Conservation (phyloP, 2,329 filamentous ascomycete genomes). For the Aureobasidium uvarum region DNA sequence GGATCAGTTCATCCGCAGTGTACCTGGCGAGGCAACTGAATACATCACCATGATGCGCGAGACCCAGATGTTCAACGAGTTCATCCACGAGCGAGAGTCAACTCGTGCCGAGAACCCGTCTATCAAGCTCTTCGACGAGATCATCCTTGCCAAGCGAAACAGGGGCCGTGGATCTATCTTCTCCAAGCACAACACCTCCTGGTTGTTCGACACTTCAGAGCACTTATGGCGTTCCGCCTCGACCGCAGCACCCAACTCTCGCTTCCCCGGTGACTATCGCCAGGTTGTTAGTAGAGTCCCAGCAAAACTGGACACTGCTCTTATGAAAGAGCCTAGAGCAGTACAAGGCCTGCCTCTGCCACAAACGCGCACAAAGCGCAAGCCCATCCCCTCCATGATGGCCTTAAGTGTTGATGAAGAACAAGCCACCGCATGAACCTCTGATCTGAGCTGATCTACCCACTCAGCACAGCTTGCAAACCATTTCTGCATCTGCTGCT, state of each 20-base stretch:
- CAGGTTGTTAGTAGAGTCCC: conserved; percentile 62
- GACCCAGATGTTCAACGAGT: conserved; percentile 75
- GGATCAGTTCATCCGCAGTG: conserved; percentile 63
- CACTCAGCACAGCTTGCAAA: not conserved
- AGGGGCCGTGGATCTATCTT: conserved; percentile 65
- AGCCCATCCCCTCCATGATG: conserved; percentile 49
- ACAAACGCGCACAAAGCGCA: conserved; percentile 49
- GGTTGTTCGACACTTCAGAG: conserved; percentile 69
- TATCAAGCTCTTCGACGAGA: conserved; percentile 78
- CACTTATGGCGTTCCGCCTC: conserved; percentile 73
- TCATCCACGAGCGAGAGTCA: conserved; percentile 76
- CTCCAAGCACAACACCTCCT: conserved; percentile 60
- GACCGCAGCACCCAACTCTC: conserved; percentile 55
- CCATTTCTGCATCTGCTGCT: not conserved
- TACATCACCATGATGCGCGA: conserved; percentile 63
- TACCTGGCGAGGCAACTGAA: conserved; percentile 63
- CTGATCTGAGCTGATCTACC: not conserved
- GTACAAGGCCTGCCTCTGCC: conserved; percentile 80
- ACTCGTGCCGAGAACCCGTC: conserved; percentile 60
- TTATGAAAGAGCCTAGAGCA: conserved; percentile 89
- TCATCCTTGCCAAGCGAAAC: conserved; percentile 75
- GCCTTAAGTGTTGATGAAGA: conserved; percentile 29
- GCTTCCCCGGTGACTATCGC: conserved; percentile 56
- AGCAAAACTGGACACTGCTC: conserved; percentile 74
- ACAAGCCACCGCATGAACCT: not conserved